Evolutionary conservation across 352 stramenopile genomes (phyloP).

Genomic region (Halophytophthora batemanensis): DNA sequence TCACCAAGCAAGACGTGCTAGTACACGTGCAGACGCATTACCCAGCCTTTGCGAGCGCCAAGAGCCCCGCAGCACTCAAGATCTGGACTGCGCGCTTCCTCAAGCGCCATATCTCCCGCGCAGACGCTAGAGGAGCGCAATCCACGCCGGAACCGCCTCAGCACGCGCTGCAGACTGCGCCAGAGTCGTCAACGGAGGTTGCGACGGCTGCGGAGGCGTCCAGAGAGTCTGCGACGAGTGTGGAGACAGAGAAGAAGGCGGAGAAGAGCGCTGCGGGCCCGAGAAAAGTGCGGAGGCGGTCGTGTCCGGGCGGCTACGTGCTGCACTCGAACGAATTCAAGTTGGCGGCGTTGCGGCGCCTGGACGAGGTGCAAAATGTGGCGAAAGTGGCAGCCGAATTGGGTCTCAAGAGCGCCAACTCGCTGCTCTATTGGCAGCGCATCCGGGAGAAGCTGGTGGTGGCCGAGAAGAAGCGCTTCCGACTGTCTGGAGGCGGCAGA

Average conservation of each 20-base stretch:
- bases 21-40: conserved; percentile 50
- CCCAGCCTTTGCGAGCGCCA: conserved; percentile 52
- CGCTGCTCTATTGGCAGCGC: conserved; percentile 71
- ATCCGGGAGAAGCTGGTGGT: conserved; percentile 73
- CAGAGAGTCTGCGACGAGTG: conserved; percentile 2
- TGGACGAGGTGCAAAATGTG: conserved; percentile 68
- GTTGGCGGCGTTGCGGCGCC: conserved; percentile 57
- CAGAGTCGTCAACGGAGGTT: too few species aligned
- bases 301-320: conserved; percentile 62
- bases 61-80: conserved; percentile 52
- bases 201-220: conserved; percentile 1
- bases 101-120: conserved; percentile 47
- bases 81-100: conserved; percentile 65
- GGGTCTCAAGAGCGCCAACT: conserved; percentile 66
- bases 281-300: too few species aligned
- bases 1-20: conserved; percentile 66
- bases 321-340: conserved; percentile 82
- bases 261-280: conserved; percentile 1
- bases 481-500: conserved; percentile 57
- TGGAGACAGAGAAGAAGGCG: neutral
- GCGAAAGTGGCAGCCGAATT: conserved; percentile 60
- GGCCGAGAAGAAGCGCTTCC: conserved; percentile 73
- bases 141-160: neutral
- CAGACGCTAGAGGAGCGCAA: neutral
- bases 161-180: too few species aligned